Percentiles rank a stretch among this genome's conserved stretches.
Evolutionary conservation across 1,139 yeast genomes (phyloP).

Genomic region (Geotrichum histeridarum): DNA sequence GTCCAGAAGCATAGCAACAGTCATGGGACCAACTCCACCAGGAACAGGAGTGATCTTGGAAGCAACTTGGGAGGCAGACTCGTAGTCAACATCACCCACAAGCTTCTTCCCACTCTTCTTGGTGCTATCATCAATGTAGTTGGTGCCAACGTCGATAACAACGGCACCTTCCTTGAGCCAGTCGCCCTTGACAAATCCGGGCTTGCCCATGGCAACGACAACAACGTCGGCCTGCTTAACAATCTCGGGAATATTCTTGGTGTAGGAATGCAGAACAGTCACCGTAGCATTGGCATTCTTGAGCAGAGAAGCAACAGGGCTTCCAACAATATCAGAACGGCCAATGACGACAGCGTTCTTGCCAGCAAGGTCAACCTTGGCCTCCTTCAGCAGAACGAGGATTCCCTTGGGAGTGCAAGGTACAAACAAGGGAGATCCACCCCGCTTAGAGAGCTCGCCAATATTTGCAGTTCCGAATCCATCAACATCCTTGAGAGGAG

Average conservation of each 20-base stretch:
- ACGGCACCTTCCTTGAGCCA: constrained; percentile 84
- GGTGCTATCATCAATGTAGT: constrained; percentile 70
- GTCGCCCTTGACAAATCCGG: constrained; percentile 77
- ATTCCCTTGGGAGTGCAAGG: constrained; percentile 98
- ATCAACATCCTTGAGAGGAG: constrained; percentile 83
- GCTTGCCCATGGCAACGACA: constrained; percentile 85
- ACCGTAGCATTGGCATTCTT: constrained; percentile 81
- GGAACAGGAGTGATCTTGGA: constrained; percentile 91
- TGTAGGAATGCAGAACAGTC: constrained; percentile 75
- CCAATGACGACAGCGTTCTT: constrained; percentile 91
- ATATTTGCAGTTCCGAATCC: constrained; percentile 89
- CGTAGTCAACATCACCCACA: constrained; percentile 92
- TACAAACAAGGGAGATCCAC: constrained; percentile 76
- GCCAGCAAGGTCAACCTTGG: constrained; percentile 64
- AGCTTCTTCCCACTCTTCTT: constrained; percentile 79
- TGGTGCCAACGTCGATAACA: constrained; percentile 95
- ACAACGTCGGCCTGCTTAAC: constrained; percentile 80
- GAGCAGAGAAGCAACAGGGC: constrained; percentile 81
- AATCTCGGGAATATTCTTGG: constrained; percentile 56
- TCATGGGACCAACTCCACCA: constrained; percentile 99
- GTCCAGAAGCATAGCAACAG: constrained; percentile 90
- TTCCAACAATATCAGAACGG: constrained; percentile 93
- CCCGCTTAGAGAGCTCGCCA: constrained; percentile 86
- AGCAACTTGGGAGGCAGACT: constrained; percentile 60
- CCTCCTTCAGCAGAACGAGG: constrained; percentile 63